Evolutionary conservation across 352 stramenopile species (phyloP).

Genomic region (Phytopythium cucurbitacearum): DNA sequence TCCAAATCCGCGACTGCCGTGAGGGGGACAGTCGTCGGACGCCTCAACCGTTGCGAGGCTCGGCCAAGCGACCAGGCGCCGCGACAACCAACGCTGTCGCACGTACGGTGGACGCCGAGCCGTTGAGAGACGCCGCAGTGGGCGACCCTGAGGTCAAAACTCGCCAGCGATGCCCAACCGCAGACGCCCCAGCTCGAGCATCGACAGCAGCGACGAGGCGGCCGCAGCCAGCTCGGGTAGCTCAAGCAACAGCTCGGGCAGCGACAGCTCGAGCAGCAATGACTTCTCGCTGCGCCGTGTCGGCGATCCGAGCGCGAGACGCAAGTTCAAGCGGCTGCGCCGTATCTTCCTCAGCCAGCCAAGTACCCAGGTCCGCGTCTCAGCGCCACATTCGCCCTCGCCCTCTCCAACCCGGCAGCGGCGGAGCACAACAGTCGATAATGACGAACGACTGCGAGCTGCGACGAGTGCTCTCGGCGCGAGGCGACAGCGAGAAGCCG

Average conservation of each 20-base stretch:
- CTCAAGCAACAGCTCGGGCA: conserved; percentile 11
- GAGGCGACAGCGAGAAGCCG: background rate
- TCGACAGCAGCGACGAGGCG: background rate
- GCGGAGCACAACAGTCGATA: conserved; percentile 2
- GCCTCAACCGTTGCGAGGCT: background rate
- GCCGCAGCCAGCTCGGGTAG: background rate
- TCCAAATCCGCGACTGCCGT: too few relatives aligned
- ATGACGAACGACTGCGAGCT: background rate
- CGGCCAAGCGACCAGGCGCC: background rate
- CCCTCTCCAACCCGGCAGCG: background rate
- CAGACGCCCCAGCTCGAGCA: background rate
- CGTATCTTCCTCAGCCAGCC: conserved; percentile 71
- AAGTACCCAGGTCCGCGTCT: conserved; percentile 7
- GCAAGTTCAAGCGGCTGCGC: conserved; percentile 49
- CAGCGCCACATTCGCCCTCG: background rate
- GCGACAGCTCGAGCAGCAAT: conserved; percentile 12
- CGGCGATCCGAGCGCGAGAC: conserved; percentile 26
- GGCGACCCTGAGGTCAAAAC: too few relatives aligned
- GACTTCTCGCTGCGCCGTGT: conserved; percentile 13
- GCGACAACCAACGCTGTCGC: too few relatives aligned
- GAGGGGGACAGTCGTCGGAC: background rate
- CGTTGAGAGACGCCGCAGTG: too few relatives aligned
- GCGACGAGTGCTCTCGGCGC: too few relatives aligned
- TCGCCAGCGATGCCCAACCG: too few relatives aligned
- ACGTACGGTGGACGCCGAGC: too few relatives aligned